Base-by-base conservation (phyloP, 2,329 filamentous ascomycete genomes). In the Aspergillus sergii region DNA sequence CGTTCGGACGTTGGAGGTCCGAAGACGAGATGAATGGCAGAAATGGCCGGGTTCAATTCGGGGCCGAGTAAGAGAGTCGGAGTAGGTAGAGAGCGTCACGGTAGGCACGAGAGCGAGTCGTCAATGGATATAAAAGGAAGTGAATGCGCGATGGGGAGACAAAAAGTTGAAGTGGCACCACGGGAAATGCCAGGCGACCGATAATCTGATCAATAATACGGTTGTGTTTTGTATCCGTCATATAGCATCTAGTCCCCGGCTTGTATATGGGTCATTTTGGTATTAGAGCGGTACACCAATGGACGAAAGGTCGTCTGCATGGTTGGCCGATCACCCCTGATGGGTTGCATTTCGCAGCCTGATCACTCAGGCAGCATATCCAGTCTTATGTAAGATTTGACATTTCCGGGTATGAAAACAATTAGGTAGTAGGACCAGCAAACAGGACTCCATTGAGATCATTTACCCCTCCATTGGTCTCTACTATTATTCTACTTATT, bases 141-240 rank as follows among this genome's bases (percentile, higher is more conserved):
- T 32, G 58, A 39, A 32, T 39, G 48, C 39, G 23, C 50, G 41
- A 50, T 57, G 39, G 53, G 41, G 30, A 48, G 59, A 50, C 28
- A 36, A 30, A 30, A 34, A 48, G 45, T 51, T 51, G 30, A 56
- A 61, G 62, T 64, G 62, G 62, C 62, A 64, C 62, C 62, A 64
- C 58, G 21, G 55, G 54, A 58, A 32, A 41, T 32, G 28, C 48
- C 45, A 43, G 60, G 26, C 58, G 36, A 43, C 55, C 58, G 53
- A 55, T 61, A 50, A 43, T 57, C 53, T 56, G 41, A 51, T 58
- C 59, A 14, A 50, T 61, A 36, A 59, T 50, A 50, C 46, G 1
- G n/a, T n/a, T 12, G 26, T 45, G 34, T 26, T n/a, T 50, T 21
- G 46, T 43, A 21, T 21, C 16, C 1, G 23, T 41, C 5, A 26